phyloP scores from a whole-genome alignment of 306 rosid species.

The Begonia peltatifolia region DNA sequence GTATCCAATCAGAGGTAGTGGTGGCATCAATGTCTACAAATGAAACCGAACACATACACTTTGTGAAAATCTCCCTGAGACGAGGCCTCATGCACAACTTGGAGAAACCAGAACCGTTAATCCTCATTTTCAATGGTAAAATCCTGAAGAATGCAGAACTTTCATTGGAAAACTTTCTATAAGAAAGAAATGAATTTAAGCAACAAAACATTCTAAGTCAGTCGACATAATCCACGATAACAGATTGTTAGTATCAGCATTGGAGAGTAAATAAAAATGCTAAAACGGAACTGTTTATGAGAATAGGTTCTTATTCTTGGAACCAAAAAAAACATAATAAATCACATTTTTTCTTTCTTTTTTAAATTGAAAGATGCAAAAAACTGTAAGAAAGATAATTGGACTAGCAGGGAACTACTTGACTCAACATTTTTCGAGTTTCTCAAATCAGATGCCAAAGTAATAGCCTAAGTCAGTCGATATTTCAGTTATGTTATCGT shows the following conservation, averaged over 20 bases:
- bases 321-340: too few species aligned
- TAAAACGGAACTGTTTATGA: neutral
- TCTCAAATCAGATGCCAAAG: neutral
- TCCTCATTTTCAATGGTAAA: conserved; percentile 21
- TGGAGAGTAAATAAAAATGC: neutral
- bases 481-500: neutral
- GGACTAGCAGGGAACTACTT: neutral
- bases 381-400: neutral
- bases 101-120: conserved; percentile 18
- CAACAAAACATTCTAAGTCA: neutral
- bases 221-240: neutral
- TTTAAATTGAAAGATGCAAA: neutral
- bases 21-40: conserved; percentile 48
- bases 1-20: conserved; percentile 37
- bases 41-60: conserved; percentile 43
- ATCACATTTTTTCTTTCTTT: neutral
- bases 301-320: neutral
- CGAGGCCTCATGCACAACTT: conserved; percentile 18
- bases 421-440: neutral
- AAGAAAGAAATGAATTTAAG: conserved; percentile 3
- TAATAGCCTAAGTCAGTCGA: neutral
- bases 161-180: conserved; percentile 37
- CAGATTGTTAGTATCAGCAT: neutral
- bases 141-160: conserved; percentile 19
- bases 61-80: conserved; percentile 21